Evolutionary conservation across 129 eudicot species (phyloP).

Genomic region (Arctium minus): DNA sequence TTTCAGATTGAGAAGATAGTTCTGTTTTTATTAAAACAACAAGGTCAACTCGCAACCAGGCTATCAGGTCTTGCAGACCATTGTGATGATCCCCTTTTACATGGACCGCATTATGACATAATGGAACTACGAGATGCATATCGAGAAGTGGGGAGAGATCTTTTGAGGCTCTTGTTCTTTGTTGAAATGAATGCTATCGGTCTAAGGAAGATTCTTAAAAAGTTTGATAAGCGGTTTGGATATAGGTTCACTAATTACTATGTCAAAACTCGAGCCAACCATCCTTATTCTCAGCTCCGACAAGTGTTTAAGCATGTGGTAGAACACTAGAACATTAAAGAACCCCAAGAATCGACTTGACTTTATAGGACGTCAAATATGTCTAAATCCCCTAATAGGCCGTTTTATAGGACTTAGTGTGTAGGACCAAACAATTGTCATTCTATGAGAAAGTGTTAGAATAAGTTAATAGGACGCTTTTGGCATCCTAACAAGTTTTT

Average conservation of each 20-base stretch:
- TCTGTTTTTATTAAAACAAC: conserved; percentile 39
- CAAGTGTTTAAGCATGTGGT: conserved; percentile 75
- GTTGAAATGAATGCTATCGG: conserved; percentile 66
- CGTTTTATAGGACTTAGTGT: background rate
- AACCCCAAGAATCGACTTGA: background rate
- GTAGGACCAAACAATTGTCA: background rate
- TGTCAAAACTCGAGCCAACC: conserved; percentile 66
- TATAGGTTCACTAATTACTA: conserved; percentile 53
- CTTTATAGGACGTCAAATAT: background rate
- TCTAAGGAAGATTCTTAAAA: conserved; percentile 57
- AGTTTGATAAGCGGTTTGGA: conserved; percentile 62
- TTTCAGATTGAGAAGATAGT: conserved; percentile 58
- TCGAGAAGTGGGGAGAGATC: conserved; percentile 55
- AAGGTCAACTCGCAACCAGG: conserved; percentile 59
- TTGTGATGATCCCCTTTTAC: conserved; percentile 18
- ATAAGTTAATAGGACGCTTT: background rate
- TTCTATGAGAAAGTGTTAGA: background rate
- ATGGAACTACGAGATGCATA: conserved; percentile 43
- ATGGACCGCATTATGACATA: conserved; percentile 28
- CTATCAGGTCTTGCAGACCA: conserved; percentile 32
- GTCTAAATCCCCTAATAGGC: background rate
- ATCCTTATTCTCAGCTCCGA: conserved; percentile 65
- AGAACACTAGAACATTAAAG: background rate
- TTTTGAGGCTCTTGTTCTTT: conserved; percentile 52
- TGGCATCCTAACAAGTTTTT: background rate